Evolutionary conservation across 1,284 basidiomycete genomes (phyloP).

Genomic region (Boletus smithii): DNA sequence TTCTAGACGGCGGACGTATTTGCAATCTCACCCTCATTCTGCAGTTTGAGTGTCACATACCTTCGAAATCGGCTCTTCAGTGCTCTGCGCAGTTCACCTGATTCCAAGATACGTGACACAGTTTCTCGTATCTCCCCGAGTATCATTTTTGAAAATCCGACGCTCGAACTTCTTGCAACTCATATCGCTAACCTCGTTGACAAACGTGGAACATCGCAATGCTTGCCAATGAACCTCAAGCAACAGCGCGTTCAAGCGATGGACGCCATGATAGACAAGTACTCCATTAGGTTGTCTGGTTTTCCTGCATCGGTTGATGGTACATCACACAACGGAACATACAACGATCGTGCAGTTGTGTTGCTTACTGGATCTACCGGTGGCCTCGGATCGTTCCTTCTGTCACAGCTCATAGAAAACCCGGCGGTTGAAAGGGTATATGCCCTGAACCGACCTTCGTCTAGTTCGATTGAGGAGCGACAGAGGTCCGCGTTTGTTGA

Average conservation of each 20-base stretch:
- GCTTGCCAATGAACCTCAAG: background rate
- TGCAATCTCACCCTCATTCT: background rate
- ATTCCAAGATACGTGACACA: conserved; percentile 8
- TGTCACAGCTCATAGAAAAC: conserved; percentile 25
- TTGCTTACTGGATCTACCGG: conserved; percentile 39
- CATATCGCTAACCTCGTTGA: conserved; percentile 17
- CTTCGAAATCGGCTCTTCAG: conserved; percentile 34
- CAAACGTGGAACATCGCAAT: background rate
- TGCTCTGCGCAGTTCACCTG: conserved; percentile 27
- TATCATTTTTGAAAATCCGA: conserved; percentile 31
- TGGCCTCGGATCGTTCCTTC: conserved; percentile 33
- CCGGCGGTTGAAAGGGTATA: no score
- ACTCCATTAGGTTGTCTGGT: conserved; percentile 14
- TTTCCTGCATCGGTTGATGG: conserved; percentile 15
- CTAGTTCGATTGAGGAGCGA: no score
- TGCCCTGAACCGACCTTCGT: no score
- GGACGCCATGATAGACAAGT: conserved; percentile 27
- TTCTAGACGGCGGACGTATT: background rate
- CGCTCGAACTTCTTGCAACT: conserved; percentile 18
- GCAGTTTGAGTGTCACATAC: conserved; percentile 35
- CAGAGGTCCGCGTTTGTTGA: no score
- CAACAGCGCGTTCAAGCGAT: conserved; percentile 19
- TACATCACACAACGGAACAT: background rate
- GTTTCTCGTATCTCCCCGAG: conserved; percentile 14
- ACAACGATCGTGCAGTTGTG: conserved; percentile 19